Percentiles rank a stretch among this genome's conserved stretches.
These are phyloP conservation scores for Megacollybia marginata DNA, from an alignment of 768 basidiomycete species.

Conservation along the genomic window DNA sequence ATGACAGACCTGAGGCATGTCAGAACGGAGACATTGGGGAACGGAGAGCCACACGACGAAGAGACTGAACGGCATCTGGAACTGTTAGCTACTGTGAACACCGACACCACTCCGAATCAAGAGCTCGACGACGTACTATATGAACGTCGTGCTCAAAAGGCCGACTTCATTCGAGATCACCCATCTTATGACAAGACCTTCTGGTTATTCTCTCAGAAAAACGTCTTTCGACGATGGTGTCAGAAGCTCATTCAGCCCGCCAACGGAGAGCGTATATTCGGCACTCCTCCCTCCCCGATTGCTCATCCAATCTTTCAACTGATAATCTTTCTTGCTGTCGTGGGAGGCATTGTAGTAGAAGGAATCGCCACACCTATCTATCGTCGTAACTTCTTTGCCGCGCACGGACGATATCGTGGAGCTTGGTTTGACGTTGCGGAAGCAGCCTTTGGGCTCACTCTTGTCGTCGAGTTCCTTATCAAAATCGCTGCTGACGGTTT, in stretches of 20 bases:
- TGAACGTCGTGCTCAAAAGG: slow-evolving; percentile 69
- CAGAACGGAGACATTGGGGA: slow-evolving; percentile 23
- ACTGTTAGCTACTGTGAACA: slow-evolving; percentile 56
- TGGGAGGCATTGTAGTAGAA: slow-evolving; percentile 78
- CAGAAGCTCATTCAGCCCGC: slow-evolving; percentile 81
- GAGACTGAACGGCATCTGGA: slow-evolving; percentile 76
- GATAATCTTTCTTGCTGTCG: slow-evolving; percentile 63
- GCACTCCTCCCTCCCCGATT: slow-evolving; percentile 56
- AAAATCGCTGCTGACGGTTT: slow-evolving; percentile 93
- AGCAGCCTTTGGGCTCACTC: slow-evolving; percentile 55
- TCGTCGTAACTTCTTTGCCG: slow-evolving; percentile 60
- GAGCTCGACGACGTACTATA: slow-evolving; percentile 54
- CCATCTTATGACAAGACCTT: slow-evolving; percentile 87
- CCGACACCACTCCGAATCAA: slow-evolving; percentile 39
- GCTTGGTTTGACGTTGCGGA: slow-evolving; percentile 90
- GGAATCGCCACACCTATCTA: slow-evolving; percentile 80
- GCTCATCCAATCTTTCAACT: slow-evolving; percentile 71
- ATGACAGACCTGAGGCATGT: slow-evolving; percentile 46
- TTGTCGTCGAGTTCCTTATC: slow-evolving; percentile 80
- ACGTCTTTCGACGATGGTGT: slow-evolving; percentile 61
- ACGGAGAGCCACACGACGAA: slow-evolving; percentile 32
- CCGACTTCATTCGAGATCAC: slow-evolving; percentile 83
- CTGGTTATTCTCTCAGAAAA: slow-evolving; percentile 83
- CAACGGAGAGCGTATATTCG: slow-evolving; percentile 82
- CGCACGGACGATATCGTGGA: slow-evolving; percentile 51